Percentiles rank a stretch among this genome's conserved stretches.
Evolutionary conservation across 495 filamentous ascomycete species (phyloP).

Genomic region (Trichocladium uniseriatum): DNA sequence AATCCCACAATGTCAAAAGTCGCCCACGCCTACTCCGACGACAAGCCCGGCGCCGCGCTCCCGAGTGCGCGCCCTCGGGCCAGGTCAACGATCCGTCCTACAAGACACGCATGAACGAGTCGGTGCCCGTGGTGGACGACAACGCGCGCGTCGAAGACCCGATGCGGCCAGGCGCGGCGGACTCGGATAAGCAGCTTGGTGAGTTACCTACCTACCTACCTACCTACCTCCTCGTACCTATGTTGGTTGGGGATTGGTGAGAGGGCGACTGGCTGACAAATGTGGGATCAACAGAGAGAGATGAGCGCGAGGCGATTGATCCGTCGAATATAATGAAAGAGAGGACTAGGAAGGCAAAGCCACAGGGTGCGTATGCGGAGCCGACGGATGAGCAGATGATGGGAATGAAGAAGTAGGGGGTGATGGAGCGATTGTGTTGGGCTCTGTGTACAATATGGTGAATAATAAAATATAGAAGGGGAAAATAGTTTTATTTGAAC

Average conservation of each 20-base stretch:
- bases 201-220: too few species aligned
- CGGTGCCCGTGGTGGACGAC: constrained; percentile 46
- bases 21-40: constrained; percentile 12
- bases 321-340: constrained; percentile 41
- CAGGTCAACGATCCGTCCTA: constrained; percentile 27
- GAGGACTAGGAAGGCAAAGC: constrained; percentile 41
- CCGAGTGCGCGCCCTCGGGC: constrained; percentile 11
- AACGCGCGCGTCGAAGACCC: constrained; percentile 40
- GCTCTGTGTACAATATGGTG: too few species aligned
- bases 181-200: constrained; percentile 46
- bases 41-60: constrained; percentile 18
- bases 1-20: constrained; percentile 20
- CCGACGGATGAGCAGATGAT: constrained; percentile 45
- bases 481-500: too few species aligned
- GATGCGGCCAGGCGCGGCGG: constrained; percentile 33
- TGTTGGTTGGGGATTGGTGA: neutral
- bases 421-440: constrained; percentile 16
- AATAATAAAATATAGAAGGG: too few species aligned
- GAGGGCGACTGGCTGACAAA: neutral
- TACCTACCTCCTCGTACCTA: too few species aligned
- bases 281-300: constrained; percentile 27
- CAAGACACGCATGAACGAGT: constrained; percentile 27
- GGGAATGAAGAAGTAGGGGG: too few species aligned
- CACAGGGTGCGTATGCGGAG: constrained; percentile 40
- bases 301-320: constrained; percentile 48